Evolutionary conservation across 257 asterid species (phyloP), one percentile per base, ranked within the genome.

Genomic region (Capsicum chinense): DNA sequence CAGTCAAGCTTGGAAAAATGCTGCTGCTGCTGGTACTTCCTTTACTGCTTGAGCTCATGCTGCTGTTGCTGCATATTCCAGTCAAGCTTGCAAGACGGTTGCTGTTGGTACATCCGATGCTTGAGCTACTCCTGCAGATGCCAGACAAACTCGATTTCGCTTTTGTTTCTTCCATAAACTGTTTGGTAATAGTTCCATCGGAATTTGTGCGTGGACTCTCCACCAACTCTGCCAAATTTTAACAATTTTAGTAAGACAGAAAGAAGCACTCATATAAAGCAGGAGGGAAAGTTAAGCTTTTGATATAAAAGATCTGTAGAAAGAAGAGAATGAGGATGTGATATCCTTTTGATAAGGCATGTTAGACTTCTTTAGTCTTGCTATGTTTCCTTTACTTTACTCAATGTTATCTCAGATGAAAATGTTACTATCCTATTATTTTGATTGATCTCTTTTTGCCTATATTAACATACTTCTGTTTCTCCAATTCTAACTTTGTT

Each of bases 61-160:
- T 85, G 85, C 87, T 89, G 82, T 85, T 87, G 82, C 86, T 87
- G 89, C 91, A 84, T 63, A 86, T 90, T 80, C 88, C 94, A 82
- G 93, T 89, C 85, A 93, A 84, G 91, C 94, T 92, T 81, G 96
- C 90, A 60, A 92, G 90, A 47, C 88, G 89, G 81, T 84, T 90
- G 86, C 92, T 91, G 60, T 84, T 91, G 19, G 58, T 44, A 71
- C 37, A 71, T 71, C 58, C 79, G 16, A 35, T 71, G 83, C 88
- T 83, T 80, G 87, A 88, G 39, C 84, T 87, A 84, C 86, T 88
- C 80, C 86, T 88, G 89, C 91, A 84, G 78, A 86, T 89, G 79
- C 89, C 88, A 12, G 91, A 54, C 80, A 91, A 69, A 84, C 87
- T 81, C 64, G 90, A 58, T 54, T 86, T 48, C 8, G 82, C 44